These are phyloP conservation scores for Zostera marina DNA, from an alignment of 116 monocot genomes.

Conservation along the genomic window DNA sequence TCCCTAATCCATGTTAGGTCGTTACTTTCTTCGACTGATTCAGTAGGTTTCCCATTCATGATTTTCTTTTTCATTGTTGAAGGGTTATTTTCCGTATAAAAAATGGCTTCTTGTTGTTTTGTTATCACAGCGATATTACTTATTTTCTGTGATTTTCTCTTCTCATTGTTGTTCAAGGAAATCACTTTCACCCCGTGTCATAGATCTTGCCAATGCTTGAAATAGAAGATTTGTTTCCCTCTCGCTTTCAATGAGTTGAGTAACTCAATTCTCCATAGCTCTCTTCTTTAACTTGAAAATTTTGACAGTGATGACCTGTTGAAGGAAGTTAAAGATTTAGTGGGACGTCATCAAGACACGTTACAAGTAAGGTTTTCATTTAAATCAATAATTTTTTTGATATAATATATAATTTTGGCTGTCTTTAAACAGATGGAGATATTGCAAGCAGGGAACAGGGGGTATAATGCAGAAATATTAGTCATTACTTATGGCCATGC, in stretches of 20 bases:
- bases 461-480: constrained; percentile 57
- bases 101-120: too few species aligned
- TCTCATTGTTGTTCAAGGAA: too few species aligned
- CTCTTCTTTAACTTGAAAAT: neutral
- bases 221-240: neutral
- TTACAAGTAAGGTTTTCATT: constrained; percentile 30
- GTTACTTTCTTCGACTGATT: neutral
- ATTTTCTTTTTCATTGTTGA: neutral
- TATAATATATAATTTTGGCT: neutral
- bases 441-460: constrained; percentile 38
- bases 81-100: too few species aligned
- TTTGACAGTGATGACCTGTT: constrained; percentile 52
- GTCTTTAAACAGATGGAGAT: constrained; percentile 47
- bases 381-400: neutral
- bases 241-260: neutral
- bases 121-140: too few species aligned
- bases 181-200: too few species aligned
- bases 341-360: constrained; percentile 48
- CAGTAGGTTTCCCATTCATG: neutral
- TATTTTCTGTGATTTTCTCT: too few species aligned
- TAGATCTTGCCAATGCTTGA: too few species aligned
- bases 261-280: neutral
- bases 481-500: constrained; percentile 46
- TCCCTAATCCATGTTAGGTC: neutral
- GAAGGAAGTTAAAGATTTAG: constrained; percentile 47